Evolutionary conservation across 371 early-diverging fungal species (phyloP).

Genomic region (Homolaphlyctis polyrhiza): DNA sequence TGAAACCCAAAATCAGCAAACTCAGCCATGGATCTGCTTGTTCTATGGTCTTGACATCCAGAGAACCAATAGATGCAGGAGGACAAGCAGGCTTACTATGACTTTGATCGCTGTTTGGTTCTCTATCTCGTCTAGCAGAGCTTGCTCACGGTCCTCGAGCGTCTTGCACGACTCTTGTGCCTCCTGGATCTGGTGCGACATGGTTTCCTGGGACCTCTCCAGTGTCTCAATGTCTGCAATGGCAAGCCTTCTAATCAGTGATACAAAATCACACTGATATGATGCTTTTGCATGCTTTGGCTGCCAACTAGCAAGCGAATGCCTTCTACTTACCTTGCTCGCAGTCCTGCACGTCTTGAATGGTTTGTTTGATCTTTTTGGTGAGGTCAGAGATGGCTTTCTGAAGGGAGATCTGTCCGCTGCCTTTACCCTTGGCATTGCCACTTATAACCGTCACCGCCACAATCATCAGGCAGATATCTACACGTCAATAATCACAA

Average conservation of each 20-base stretch:
- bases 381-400: slow-evolving; percentile 43
- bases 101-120: slow-evolving; percentile 13
- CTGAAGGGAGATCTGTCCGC: slow-evolving; percentile 36
- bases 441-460: slow-evolving; percentile 2
- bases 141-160: slow-evolving; percentile 20
- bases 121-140: slow-evolving; percentile 23
- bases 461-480: neutral
- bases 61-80: slow-evolving; percentile 8
- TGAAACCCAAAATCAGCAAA: neutral
- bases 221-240: slow-evolving; percentile 25
- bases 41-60: neutral
- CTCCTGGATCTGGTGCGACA: slow-evolving; percentile 26
- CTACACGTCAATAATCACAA: no score
- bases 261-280: neutral
- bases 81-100: no score
- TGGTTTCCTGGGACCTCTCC: slow-evolving; percentile 16
- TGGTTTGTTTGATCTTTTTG: slow-evolving; percentile 33
- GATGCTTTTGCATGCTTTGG: no score
- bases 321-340: slow-evolving; percentile 22
- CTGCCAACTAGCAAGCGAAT: no score
- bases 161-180: slow-evolving; percentile 12
- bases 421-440: slow-evolving; percentile 37
- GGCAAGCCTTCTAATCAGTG: neutral
- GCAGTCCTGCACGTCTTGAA: slow-evolving; percentile 39
- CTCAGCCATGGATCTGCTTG: neutral